Conservation (phyloP, 2,329 filamentous ascomycete genomes). For the Nothopassalora personata region DNA sequence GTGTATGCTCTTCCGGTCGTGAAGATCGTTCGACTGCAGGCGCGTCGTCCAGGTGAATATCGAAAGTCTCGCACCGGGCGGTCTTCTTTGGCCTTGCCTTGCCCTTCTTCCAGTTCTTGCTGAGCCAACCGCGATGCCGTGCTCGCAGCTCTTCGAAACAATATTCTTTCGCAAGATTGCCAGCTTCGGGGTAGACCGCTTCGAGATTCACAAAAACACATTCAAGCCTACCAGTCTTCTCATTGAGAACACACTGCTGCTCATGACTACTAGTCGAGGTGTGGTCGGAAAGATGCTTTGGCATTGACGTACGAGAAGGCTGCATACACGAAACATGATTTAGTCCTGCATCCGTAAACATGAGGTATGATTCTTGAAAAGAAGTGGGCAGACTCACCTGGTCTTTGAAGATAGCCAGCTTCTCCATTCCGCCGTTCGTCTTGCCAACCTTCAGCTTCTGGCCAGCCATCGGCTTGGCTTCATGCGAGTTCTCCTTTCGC, state of each 20-base stretch:
- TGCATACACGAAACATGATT: conserved; percentile 59
- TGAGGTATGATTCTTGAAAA: conserved; percentile 29
- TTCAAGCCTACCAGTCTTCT: conserved; percentile 75
- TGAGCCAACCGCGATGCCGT: conserved; percentile 62
- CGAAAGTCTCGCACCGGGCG: conserved; percentile 15
- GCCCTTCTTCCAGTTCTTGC: conserved; percentile 47
- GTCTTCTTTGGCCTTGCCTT: conserved; percentile 12
- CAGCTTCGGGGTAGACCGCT: conserved; percentile 73
- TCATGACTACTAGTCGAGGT: conserved; percentile 37
- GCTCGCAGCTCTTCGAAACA: conserved; percentile 93
- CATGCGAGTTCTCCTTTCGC: conserved; percentile 88
- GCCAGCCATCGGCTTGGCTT: conserved; percentile 84
- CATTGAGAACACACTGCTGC: conserved; percentile 77
- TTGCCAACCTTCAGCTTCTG: conserved; percentile 85
- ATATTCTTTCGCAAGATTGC: conserved; percentile 63
- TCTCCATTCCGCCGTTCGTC: conserved; percentile 68
- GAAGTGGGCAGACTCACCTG: conserved; percentile 61
- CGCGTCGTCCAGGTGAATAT: conserved; percentile 18
- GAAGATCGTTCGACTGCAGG: background rate
- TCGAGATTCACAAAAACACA: conserved; percentile 82
- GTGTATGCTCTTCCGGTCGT: background rate
- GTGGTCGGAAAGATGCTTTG: conserved; percentile 26
- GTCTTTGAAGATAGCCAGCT: conserved; percentile 93
- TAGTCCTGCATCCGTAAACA: conserved; percentile 98
- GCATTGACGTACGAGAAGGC: conserved; percentile 32